A percentile compares a stretch with the other conserved stretches of the same genome.
These are phyloP conservation scores for Lactarius sanguifluus DNA, from an alignment of 768 basidiomycete genomes.

Conservation along the genomic window DNA sequence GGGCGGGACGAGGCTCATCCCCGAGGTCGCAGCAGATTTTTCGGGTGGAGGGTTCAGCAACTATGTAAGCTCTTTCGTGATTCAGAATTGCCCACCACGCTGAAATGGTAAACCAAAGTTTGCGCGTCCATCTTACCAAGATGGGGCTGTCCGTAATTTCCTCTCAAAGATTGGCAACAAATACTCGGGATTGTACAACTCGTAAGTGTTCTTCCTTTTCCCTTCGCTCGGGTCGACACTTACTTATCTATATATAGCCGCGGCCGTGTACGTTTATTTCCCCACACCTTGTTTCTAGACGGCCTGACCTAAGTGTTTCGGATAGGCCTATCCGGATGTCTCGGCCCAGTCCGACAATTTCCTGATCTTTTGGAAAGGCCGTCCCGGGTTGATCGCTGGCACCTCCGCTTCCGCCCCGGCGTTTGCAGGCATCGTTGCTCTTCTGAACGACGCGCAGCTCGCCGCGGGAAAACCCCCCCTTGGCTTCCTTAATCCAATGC, in stretches of 20 bases:
- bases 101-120: slow-evolving; percentile 45
- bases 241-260: background rate
- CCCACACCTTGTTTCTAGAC: background rate
- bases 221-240: background rate
- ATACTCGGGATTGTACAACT: slow-evolving; percentile 57
- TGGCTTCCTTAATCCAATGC: slow-evolving; percentile 42
- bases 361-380: slow-evolving; percentile 42
- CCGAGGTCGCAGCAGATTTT: slow-evolving; percentile 59
- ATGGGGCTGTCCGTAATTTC: slow-evolving; percentile 43
- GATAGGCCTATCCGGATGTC: slow-evolving; percentile 63
- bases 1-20: slow-evolving; percentile 60
- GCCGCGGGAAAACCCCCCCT: slow-evolving; percentile 35
- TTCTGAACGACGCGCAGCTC: slow-evolving; percentile 46
- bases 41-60: slow-evolving; percentile 78
- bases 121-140: slow-evolving; percentile 52
- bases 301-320: slow-evolving; percentile 6
- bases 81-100: background rate
- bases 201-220: slow-evolving; percentile 45
- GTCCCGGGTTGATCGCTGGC: slow-evolving; percentile 38
- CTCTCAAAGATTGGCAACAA: slow-evolving; percentile 43
- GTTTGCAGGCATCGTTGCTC: slow-evolving; percentile 61
- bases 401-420: slow-evolving; percentile 67
- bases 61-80: slow-evolving; percentile 44
- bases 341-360: slow-evolving; percentile 56
- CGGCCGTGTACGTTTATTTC: slow-evolving; percentile 49